These are phyloP conservation scores for Suillus placidus DNA, from an alignment of 768 basidiomycete species.

Conservation along the genomic window DNA sequence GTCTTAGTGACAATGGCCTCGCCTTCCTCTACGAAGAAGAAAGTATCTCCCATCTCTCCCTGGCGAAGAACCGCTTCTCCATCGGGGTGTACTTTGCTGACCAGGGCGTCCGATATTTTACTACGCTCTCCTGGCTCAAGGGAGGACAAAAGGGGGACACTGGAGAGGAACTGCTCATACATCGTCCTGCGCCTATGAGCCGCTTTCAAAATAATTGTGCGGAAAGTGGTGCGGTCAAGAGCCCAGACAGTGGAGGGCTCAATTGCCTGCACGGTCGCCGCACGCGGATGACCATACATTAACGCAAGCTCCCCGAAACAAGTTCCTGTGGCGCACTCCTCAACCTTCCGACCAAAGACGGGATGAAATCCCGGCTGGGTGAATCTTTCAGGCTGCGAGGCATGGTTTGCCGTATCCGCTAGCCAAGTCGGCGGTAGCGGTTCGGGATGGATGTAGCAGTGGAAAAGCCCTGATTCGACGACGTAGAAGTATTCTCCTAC, in stretches of 20 bases:
- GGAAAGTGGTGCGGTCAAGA: constrained; percentile 96
- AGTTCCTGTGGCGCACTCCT: constrained; percentile 79
- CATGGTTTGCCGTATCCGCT: constrained; percentile 41
- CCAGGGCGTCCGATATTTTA: constrained; percentile 96
- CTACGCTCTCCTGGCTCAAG: constrained; percentile 88
- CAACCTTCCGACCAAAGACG: constrained; percentile 79
- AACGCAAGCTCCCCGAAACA: constrained; percentile 96
- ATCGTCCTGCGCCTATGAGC: constrained; percentile 89
- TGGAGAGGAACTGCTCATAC: constrained; percentile 96
- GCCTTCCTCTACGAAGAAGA: constrained; percentile 97
- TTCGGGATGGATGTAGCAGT: constrained; percentile 79
- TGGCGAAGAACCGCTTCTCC: constrained; percentile 88
- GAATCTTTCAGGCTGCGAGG: constrained; percentile 54
- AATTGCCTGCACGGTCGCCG: constrained; percentile 89
- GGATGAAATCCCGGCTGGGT: constrained; percentile 67
- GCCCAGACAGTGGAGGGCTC: constrained; percentile 89
- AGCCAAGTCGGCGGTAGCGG: constrained; percentile 64
- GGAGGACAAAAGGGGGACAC: constrained; percentile 83
- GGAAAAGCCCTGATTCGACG: constrained; percentile 84
- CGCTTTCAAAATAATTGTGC: constrained; percentile 94
- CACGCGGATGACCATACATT: constrained; percentile 97
- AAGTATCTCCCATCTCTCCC: constrained; percentile 95
- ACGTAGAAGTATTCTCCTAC: constrained; percentile 98
- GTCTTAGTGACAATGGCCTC: constrained; percentile 85
- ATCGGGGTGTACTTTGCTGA: constrained; percentile 77